Conservation (phyloP, 2,329 filamentous ascomycete species). For the Fusarium nelsonii region DNA sequence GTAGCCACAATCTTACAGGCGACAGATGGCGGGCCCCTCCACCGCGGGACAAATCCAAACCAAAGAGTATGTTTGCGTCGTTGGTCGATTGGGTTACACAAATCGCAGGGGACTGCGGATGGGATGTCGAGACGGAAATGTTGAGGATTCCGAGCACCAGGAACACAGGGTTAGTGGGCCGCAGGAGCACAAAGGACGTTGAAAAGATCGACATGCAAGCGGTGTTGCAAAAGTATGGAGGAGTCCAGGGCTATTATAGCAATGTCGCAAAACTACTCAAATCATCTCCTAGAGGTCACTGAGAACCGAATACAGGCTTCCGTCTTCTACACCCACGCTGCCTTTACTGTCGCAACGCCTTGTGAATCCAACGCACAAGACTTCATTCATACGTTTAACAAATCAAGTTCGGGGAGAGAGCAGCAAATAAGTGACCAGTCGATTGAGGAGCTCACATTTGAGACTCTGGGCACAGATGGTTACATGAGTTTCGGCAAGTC, state of each 20-base stretch:
- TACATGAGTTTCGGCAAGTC: neutral
- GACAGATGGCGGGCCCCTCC: slow-evolving; percentile 76
- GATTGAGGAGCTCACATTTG: neutral
- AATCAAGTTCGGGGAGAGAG: neutral
- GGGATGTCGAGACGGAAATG: slow-evolving; percentile 83
- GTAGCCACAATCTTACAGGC: slow-evolving; percentile 87
- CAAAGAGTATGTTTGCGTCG: slow-evolving; percentile 81
- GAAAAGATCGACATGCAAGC: slow-evolving; percentile 56
- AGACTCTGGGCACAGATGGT: neutral
- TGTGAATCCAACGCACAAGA: neutral
- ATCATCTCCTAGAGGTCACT: slow-evolving; percentile 43
- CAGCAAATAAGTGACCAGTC: neutral
- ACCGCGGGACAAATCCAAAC: slow-evolving; percentile 62
- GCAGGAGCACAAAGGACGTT: slow-evolving; percentile 54
- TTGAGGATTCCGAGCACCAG: slow-evolving; percentile 92
- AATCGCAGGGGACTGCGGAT: slow-evolving; percentile 79
- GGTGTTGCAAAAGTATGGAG: slow-evolving; percentile 65
- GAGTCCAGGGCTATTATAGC: slow-evolving; percentile 69
- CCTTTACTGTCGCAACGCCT: neutral
- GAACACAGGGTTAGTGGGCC: slow-evolving; percentile 84
- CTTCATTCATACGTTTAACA: neutral
- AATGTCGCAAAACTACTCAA: slow-evolving; percentile 73
- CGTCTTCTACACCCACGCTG: neutral
- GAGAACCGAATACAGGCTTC: neutral
- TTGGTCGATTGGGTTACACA: slow-evolving; percentile 82